Evolutionary conservation across 495 filamentous ascomycete genomes (phyloP).

Genomic region (Aspergillus homomorphus): DNA sequence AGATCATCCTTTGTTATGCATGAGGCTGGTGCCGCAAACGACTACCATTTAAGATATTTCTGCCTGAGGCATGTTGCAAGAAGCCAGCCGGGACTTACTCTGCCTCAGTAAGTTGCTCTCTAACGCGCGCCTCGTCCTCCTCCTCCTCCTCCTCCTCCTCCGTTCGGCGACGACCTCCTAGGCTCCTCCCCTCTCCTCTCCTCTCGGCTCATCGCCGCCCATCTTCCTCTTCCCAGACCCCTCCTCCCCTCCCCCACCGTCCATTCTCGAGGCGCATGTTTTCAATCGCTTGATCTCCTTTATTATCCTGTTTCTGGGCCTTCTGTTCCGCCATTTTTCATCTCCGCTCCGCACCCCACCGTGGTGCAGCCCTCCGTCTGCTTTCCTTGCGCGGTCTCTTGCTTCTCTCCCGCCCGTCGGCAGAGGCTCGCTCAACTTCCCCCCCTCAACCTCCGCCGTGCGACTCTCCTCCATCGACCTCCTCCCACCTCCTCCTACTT

Average conservation of each 20-base stretch:
- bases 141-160: not conserved
- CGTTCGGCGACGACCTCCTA: too few species aligned
- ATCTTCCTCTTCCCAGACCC: slow-evolving; percentile 3
- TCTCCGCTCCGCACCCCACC: slow-evolving; percentile 30
- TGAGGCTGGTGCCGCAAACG: not conserved
- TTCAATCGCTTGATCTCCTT: slow-evolving; percentile 20
- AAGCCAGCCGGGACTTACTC: not conserved
- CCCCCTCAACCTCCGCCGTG: slow-evolving; percentile 34
- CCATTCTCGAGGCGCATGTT: slow-evolving; percentile 11
- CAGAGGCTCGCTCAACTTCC: slow-evolving; percentile 22
- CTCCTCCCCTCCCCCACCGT: slow-evolving; percentile 10
- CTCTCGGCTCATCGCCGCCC: slow-evolving; percentile 9
- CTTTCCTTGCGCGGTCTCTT: slow-evolving; percentile 38
- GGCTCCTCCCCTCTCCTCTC: slow-evolving; percentile 15
- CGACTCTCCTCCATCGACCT: slow-evolving; percentile 10
- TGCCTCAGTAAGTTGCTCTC: not conserved
- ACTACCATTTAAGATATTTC: not conserved
- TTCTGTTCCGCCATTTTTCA: slow-evolving; percentile 20
- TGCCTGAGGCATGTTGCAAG: not conserved
- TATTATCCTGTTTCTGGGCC: slow-evolving; percentile 22
- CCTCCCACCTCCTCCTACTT: slow-evolving; percentile 14
- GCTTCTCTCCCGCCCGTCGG: slow-evolving; percentile 16
- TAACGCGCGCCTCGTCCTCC: slow-evolving; percentile 5
- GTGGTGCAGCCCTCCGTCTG: slow-evolving; percentile 34
- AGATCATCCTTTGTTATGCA: not conserved